Conservation (phyloP, 2,329 filamentous ascomycete genomes). For the Tympanopsis confertula region DNA sequence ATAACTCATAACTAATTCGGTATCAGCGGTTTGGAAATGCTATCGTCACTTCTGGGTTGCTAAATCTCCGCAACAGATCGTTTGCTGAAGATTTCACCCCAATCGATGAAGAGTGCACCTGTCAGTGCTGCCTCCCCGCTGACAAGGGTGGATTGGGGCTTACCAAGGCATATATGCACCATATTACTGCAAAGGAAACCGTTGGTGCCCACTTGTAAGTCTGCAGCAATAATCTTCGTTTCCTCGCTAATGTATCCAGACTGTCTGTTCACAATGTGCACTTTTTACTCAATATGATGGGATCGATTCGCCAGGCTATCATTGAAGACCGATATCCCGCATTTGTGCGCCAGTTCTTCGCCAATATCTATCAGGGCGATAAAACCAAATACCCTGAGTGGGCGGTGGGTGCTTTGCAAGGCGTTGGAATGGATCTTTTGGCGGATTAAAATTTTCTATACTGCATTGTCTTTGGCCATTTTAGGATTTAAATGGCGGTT, state of each 20-base stretch:
- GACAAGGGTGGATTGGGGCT: conserved; percentile 43
- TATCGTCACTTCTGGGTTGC: conserved; percentile 42
- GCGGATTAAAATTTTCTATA: conserved; percentile 6
- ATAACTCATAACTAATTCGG: background rate
- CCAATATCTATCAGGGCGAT: conserved; percentile 35
- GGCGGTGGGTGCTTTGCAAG: conserved; percentile 45
- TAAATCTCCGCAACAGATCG: conserved; percentile 45
- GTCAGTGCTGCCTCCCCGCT: conserved; percentile 40
- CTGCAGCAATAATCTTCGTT: background rate
- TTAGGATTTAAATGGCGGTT: too few relatives aligned
- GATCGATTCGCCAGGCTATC: conserved; percentile 40
- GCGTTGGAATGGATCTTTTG: conserved; percentile 46
- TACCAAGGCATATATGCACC: conserved; percentile 53
- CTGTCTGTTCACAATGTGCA: conserved; percentile 60
- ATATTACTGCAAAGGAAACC: conserved; percentile 56
- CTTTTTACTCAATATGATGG: conserved; percentile 50
- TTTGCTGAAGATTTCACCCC: conserved; percentile 48
- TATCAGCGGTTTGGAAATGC: conserved; percentile 54
- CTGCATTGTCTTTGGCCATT: too few relatives aligned
- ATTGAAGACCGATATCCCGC: conserved; percentile 45
- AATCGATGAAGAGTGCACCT: conserved; percentile 46
- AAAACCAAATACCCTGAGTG: conserved; percentile 42
- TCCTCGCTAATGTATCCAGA: conserved; percentile 11
- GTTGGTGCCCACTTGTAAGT: conserved; percentile 33
- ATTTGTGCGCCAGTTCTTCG: conserved; percentile 48